Evolutionary conservation across 345 rosid genomes (phyloP).

Genomic region (Eucalyptus pauciflora): DNA sequence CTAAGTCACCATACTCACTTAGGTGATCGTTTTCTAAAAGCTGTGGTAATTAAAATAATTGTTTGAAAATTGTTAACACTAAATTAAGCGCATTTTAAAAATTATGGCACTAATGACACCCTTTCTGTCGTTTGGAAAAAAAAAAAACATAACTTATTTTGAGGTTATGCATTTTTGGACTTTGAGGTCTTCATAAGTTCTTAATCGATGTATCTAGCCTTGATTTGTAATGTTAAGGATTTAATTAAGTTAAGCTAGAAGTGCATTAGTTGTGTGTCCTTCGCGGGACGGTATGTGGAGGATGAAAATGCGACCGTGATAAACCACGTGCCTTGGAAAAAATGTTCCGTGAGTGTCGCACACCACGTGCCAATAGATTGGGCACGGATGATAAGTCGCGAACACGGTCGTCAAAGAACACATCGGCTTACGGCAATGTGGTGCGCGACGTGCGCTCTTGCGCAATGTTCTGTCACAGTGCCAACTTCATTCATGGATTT

Average conservation of each 20-base stretch:
- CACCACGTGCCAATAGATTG: neutral
- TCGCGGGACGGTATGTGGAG: neutral
- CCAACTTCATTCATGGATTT: neutral
- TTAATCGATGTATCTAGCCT: neutral
- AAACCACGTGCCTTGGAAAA: neutral
- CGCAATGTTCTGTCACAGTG: too few relatives aligned
- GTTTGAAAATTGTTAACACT: neutral
- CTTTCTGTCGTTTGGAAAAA: too few relatives aligned
- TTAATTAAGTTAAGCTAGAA: neutral
- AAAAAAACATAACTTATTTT: neutral
- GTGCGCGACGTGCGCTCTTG: too few relatives aligned
- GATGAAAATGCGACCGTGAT: neutral
- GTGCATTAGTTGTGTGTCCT: neutral
- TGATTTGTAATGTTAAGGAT: neutral
- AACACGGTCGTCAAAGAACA: neutral
- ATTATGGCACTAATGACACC: neutral
- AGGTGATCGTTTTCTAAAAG: neutral
- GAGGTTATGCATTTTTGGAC: neutral
- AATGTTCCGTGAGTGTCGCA: neutral
- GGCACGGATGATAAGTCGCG: neutral
- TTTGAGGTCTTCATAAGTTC: neutral
- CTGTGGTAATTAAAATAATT: neutral
- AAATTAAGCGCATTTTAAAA: neutral
- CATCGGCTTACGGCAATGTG: neutral
- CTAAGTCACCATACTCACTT: neutral